Conservation (phyloP, 2,329 filamentous ascomycete genomes). For the Phialophora macrospora region DNA sequence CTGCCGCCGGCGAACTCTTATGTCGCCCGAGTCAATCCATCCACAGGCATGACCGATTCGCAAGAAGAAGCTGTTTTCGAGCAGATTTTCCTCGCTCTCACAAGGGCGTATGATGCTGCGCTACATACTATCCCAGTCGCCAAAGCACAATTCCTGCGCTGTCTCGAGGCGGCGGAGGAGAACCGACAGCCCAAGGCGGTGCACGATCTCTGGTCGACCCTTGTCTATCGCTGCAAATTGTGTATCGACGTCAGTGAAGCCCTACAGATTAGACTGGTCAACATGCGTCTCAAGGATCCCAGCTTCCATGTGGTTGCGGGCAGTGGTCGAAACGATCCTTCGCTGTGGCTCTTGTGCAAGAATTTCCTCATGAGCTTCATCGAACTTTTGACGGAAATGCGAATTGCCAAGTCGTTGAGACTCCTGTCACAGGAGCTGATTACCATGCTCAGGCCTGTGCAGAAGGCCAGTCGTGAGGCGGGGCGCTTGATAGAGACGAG, state of each 20-base stretch:
- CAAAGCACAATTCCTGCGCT: conserved; percentile 67
- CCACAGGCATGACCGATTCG: conserved; percentile 67
- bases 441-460: conserved; percentile 75
- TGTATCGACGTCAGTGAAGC: conserved; percentile 75
- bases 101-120: conserved; percentile 73
- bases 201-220: conserved; percentile 68
- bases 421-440: conserved; percentile 69
- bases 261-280: conserved; percentile 72
- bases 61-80: conserved; percentile 85
- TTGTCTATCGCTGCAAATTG: conserved; percentile 72
- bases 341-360: conserved; percentile 74
- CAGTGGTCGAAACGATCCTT: conserved; percentile 55
- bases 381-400: conserved; percentile 54
- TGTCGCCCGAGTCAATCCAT: conserved; percentile 57
- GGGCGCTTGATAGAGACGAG: conserved; percentile 71
- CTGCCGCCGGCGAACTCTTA: conserved; percentile 56
- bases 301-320: conserved; percentile 61
- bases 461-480: conserved; percentile 81
- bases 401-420: conserved; percentile 53
- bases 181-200: conserved; percentile 64
- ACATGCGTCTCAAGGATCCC: conserved; percentile 84
- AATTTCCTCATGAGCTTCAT: conserved; percentile 56
- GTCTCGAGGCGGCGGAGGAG: conserved; percentile 67
- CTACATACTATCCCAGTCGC: conserved; percentile 73
- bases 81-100: conserved; percentile 76